Evolutionary conservation across 2,329 filamentous ascomycete genomes (phyloP), one percentile per base, ranked within the genome.

Genomic region (Fusarium sp.): DNA sequence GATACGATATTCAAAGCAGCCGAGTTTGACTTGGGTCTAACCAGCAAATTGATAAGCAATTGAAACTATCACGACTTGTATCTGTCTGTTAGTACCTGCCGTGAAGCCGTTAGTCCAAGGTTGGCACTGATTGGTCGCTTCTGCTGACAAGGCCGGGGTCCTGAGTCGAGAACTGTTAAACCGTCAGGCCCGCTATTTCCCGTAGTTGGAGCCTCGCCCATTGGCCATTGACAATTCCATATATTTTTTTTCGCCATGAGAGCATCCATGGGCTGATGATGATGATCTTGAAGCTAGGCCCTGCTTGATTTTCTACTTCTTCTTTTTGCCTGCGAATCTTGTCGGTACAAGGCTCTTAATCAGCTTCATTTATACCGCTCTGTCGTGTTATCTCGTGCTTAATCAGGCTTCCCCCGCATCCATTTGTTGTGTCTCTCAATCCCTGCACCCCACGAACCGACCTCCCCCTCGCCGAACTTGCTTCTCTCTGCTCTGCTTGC

Each of bases 181-280:
- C 54, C 16, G 42, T 64, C n/a, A 25, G 57, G 14, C 52, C 72
- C 72, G 57, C 57, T 52, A 7, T 57, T 45, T 42, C n/a, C 16
- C 7, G 27, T 14, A 11, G 36, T 22, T 18, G 1, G 56, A 54
- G 20, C 25, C 18, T 54, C 27, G 16, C 20, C 35, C 18, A 75
- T 76, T 75, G 73, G 73, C 7, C 14, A 13, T 16, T 16, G 27
- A 42, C 54, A 56, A 59, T 50, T 52, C 40, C 31, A 59, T 35
- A 54, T 18, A 27, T 27, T 62, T 62, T 66, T 68, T 70, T 66
- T 60, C 64, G 22, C 20, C 36, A 31, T 56, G 22, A 31, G 65
- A 52, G 38, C 40, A 11, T 5, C 13, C 29, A 69, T 76, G 50
- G 63, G 58, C 74, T 75, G 74, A 76, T 75, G 31, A 54, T 70